These are phyloP conservation scores for Sonneratia caseolaris DNA, from an alignment of 345 rosid species.

Conservation along the genomic window DNA sequence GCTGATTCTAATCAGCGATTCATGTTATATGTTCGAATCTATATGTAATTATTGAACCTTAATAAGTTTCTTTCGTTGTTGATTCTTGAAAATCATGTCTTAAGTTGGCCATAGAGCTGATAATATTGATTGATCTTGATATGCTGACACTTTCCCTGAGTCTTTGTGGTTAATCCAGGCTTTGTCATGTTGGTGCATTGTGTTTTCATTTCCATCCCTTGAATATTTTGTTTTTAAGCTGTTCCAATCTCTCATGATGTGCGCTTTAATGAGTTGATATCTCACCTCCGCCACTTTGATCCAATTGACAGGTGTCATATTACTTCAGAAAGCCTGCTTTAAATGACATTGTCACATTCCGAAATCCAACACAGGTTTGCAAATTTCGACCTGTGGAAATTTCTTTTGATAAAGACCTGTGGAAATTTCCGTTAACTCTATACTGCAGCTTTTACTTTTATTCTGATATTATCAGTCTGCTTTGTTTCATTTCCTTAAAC, in stretches of 20 bases:
- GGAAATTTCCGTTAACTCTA: not conserved
- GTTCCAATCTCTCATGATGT: not conserved
- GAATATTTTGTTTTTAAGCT: not conserved
- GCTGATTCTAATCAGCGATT: too few relatives aligned
- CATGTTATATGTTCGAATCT: not conserved
- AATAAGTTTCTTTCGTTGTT: not conserved
- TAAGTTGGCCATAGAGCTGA: not conserved
- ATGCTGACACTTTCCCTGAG: not conserved
- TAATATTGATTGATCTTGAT: not conserved
- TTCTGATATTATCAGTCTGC: not conserved
- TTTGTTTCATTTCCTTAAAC: conserved; percentile 30
- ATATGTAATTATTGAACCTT: not conserved
- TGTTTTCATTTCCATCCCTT: too few relatives aligned
- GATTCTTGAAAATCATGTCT: not conserved
- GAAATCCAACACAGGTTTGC: conserved; percentile 33
- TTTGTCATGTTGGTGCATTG: too few relatives aligned
- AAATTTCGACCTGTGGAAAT: not conserved
- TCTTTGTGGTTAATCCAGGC: not conserved
- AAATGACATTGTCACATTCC: conserved; percentile 65
- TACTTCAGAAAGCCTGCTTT: conserved; percentile 65
- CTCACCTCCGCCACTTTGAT: not conserved
- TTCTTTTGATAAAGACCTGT: not conserved
- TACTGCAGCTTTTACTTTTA: too few relatives aligned
- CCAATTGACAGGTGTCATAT: conserved; percentile 47
- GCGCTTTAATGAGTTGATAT: not conserved